phyloP scores from a whole-genome alignment of 192 early-diverging fungal species.

The Phlyctochytrium bullatum region DNA sequence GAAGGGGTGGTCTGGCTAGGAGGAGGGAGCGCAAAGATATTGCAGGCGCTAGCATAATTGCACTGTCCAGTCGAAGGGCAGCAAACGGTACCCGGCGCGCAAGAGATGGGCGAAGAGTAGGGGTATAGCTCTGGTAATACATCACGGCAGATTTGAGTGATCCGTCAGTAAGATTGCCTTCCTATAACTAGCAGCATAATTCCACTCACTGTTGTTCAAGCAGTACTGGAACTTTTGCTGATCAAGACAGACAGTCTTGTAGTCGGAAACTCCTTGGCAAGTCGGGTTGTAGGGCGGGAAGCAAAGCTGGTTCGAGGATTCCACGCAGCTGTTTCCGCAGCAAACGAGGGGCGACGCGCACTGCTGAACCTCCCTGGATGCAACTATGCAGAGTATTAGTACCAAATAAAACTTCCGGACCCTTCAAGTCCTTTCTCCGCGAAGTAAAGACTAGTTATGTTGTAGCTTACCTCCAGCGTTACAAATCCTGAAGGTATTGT shows the following conservation, averaged over 20 bases:
- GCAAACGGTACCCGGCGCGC: slow-evolving; percentile 3
- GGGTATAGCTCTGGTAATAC: slow-evolving; percentile 1
- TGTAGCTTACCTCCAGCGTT: not conserved
- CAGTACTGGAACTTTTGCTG: not conserved
- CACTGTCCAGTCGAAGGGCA: not conserved
- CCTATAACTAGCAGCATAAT: not conserved
- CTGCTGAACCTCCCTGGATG: not conserved
- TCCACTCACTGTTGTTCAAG: not conserved
- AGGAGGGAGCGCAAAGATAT: not conserved
- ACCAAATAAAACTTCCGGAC: not conserved
- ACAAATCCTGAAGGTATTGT: slow-evolving; percentile 5
- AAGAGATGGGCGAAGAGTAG: not conserved
- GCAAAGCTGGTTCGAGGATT: not conserved
- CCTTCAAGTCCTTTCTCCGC: not conserved
- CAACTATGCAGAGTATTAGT: no score
- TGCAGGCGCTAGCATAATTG: not conserved
- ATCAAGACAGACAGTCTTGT: not conserved
- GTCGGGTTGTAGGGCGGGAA: not conserved
- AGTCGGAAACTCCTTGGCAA: slow-evolving; percentile 1
- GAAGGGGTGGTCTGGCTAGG: not conserved
- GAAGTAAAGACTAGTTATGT: not conserved
- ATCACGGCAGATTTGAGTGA: not conserved
- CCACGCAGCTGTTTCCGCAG: slow-evolving; percentile 4
- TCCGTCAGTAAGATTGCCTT: not conserved
- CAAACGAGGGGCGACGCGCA: not conserved